phyloP scores from a whole-genome alignment of 306 rosid species.

The Quercus agrifolia region DNA sequence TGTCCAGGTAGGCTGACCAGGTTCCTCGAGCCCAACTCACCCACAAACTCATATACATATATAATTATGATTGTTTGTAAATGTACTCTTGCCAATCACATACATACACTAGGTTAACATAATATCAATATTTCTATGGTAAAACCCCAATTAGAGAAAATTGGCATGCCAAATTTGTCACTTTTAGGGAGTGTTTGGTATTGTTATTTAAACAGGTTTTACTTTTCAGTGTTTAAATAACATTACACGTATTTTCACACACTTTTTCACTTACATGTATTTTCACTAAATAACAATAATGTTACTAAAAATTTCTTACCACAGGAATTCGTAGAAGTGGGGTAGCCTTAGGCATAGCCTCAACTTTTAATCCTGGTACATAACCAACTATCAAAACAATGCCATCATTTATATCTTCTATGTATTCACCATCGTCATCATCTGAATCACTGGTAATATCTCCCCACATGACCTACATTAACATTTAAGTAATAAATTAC shows the following conservation, averaged over 20 bases:
- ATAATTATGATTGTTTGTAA: too few relatives aligned
- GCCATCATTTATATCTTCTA: slow-evolving; percentile 37
- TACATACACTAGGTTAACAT: neutral
- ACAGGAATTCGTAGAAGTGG: slow-evolving; percentile 18
- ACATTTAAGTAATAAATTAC: neutral
- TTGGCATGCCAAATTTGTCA: neutral
- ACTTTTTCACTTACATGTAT: fast-evolving
- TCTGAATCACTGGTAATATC: slow-evolving; percentile 11
- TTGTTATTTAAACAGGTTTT: too few relatives aligned
- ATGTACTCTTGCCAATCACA: too few relatives aligned
- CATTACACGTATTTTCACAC: fast-evolving
- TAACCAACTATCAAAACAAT: slow-evolving; percentile 44
- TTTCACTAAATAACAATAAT: too few relatives aligned
- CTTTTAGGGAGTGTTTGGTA: slow-evolving; percentile 13
- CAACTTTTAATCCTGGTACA: slow-evolving; percentile 39
- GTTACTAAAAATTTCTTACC: too few relatives aligned
- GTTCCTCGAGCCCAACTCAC: too few relatives aligned
- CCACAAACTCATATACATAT: too few relatives aligned
- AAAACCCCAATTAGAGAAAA: neutral
- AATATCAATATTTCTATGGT: neutral
- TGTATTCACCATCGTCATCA: slow-evolving; percentile 6
- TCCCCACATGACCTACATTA: slow-evolving; percentile 37
- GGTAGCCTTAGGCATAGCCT: slow-evolving; percentile 26
- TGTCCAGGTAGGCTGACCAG: too few relatives aligned
- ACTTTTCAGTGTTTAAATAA: too few relatives aligned